Conservation (phyloP, 2,329 filamentous ascomycete genomes). For the Penicillium hesseltinei region DNA sequence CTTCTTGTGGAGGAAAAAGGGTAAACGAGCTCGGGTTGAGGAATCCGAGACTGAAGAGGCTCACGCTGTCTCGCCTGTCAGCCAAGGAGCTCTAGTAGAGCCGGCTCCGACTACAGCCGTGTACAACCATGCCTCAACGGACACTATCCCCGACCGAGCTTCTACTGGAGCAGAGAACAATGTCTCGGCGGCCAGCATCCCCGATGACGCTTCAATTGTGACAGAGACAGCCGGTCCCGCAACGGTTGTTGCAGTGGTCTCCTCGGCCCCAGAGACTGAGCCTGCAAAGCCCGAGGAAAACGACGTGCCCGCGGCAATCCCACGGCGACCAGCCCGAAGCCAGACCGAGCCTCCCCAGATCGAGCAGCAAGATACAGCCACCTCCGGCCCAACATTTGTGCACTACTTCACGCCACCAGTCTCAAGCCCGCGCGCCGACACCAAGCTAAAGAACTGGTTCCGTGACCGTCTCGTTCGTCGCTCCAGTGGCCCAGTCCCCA, state of each 20-base stretch:
- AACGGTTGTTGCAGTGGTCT: conserved; percentile 1
- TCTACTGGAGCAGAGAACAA: neutral
- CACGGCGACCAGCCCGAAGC: neutral
- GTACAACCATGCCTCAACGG: neutral
- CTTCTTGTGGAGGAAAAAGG: conserved; percentile 30
- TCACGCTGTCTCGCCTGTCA: neutral
- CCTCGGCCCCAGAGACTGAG: neutral
- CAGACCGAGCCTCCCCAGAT: neutral
- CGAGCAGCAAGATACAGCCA: conserved; percentile 15
- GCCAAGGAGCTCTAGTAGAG: conserved; percentile 5
- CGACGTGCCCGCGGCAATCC: neutral
- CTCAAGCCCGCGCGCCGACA: conserved; percentile 30
- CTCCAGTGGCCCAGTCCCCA: conserved; percentile 24
- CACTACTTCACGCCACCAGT: conserved; percentile 19
- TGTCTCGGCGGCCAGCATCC: neutral
- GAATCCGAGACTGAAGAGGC: conserved; percentile 12
- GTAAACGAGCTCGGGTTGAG: conserved; percentile 21
- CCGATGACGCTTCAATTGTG: neutral
- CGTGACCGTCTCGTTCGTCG: conserved; percentile 31
- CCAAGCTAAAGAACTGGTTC: conserved; percentile 39
- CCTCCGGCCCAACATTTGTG: conserved; percentile 5
- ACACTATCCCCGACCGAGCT: neutral
- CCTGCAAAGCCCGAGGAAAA: conserved; percentile 2
- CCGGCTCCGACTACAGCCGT: neutral
- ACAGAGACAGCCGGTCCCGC: conserved; percentile 7